A percentile compares a stretch with the other conserved stretches of the same genome.
Conservation (phyloP, 345 rosid genomes). For the Eucalyptus viminalis region DNA sequence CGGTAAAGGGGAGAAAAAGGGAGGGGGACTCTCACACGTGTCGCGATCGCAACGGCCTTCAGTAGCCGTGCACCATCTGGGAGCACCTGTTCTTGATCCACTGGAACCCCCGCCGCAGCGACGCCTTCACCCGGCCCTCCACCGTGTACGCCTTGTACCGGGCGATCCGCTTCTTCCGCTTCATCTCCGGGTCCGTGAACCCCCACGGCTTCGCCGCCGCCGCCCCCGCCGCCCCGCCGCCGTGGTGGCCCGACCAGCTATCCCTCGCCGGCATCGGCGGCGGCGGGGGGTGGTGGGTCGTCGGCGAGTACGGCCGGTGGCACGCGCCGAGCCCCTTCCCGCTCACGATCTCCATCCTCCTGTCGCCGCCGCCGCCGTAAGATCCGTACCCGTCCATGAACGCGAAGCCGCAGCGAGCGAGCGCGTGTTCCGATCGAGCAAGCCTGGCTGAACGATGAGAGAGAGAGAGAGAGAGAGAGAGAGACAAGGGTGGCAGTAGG, state of each 20-base stretch:
- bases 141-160: slow-evolving; percentile 5
- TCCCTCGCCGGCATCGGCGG: background rate
- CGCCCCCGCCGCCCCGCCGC: background rate
- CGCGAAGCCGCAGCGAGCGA: background rate
- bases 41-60: background rate
- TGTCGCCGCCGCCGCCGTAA: background rate
- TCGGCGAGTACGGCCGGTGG: background rate
- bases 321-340: background rate
- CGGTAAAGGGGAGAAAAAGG: no score
- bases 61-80: background rate
- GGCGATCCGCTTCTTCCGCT: slow-evolving; percentile 14
- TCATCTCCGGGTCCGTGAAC: slow-evolving; percentile 2
- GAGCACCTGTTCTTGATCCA: slow-evolving; percentile 4
- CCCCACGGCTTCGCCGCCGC: slow-evolving; percentile 4
- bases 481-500: background rate
- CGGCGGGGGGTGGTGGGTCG: background rate
- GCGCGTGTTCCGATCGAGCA: background rate
- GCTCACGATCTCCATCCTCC: slow-evolving; percentile 3
- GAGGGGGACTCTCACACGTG: background rate
- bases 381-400: background rate
- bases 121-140: slow-evolving; percentile 7
- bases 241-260: background rate
- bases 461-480: background rate
- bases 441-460: background rate
- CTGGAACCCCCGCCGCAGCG: slow-evolving; percentile 2